Evolutionary conservation across 345 rosid genomes (phyloP).

Genomic region (Eucalyptus erythrocorys): DNA sequence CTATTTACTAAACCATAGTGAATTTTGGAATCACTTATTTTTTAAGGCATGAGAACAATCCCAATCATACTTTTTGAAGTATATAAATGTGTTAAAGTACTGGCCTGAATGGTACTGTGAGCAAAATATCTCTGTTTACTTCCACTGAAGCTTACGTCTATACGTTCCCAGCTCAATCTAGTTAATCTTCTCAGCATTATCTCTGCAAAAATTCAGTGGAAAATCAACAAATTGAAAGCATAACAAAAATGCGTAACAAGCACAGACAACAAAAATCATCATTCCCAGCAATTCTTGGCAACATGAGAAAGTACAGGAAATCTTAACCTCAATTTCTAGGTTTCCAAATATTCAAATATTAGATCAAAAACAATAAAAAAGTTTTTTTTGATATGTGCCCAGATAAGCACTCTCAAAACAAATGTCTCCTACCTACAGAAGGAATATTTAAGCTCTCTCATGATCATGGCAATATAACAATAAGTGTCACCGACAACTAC

Average conservation of each 20-base stretch:
- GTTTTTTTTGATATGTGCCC: not conserved
- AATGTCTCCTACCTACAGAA: not conserved
- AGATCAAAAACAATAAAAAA: not conserved
- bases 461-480: not conserved
- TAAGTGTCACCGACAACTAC: no score
- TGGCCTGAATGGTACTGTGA: conserved; percentile 77
- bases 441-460: not conserved
- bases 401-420: not conserved
- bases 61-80: not conserved
- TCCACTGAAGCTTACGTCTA: conserved; percentile 75
- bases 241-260: not conserved
- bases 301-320: not conserved
- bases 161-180: conserved; percentile 62
- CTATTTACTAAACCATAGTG: not conserved
- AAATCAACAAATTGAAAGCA: not conserved
- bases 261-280: not conserved
- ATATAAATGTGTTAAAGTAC: not conserved
- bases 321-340: not conserved
- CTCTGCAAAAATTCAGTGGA: conserved; percentile 24
- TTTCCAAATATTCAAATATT: not conserved
- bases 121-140: conserved; percentile 51
- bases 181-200: conserved; percentile 64
- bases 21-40: not conserved
- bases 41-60: not conserved
- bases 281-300: not conserved